phyloP scores from a whole-genome alignment of 73 alveolate species.

The Paramecium biaurelia region DNA sequence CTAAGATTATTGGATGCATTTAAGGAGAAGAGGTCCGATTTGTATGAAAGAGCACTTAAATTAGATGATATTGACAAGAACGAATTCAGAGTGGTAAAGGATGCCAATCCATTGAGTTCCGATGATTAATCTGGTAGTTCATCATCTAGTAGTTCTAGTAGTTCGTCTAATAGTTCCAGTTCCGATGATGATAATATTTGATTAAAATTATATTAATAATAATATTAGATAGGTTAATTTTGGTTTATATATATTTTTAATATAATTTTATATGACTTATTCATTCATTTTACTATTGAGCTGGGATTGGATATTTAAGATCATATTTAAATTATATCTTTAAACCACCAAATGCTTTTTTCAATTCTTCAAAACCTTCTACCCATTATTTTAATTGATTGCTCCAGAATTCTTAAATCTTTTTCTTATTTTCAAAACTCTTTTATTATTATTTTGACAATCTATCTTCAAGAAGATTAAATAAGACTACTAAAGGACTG shows the following conservation, averaged over 20 bases:
- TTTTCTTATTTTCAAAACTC: background rate
- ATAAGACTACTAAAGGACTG: slow-evolving; percentile 35
- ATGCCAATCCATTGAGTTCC: slow-evolving; percentile 9
- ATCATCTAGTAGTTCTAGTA: slow-evolving; percentile 13
- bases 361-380: slow-evolving; percentile 23
- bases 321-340: slow-evolving; percentile 13
- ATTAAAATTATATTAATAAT: background rate
- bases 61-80: background rate
- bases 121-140: slow-evolving; percentile 20
- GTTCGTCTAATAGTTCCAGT: slow-evolving; percentile 9
- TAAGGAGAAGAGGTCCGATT: slow-evolving; percentile 5
- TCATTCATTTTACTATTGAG: background rate
- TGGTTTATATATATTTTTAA: background rate
- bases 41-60: slow-evolving; percentile 41
- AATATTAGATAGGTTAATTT: too few species aligned
- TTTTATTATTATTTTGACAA: slow-evolving; percentile 27
- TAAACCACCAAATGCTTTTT: slow-evolving; percentile 15
- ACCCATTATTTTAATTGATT: background rate
- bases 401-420: background rate
- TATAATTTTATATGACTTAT: too few species aligned
- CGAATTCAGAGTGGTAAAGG: background rate
- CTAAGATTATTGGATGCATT: slow-evolving; percentile 6
- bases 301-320: background rate
- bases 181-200: slow-evolving; percentile 9
- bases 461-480: slow-evolving; percentile 25